phyloP scores from a whole-genome alignment of 2,329 filamentous ascomycete genomes.

The Penicillium polonicum region DNA sequence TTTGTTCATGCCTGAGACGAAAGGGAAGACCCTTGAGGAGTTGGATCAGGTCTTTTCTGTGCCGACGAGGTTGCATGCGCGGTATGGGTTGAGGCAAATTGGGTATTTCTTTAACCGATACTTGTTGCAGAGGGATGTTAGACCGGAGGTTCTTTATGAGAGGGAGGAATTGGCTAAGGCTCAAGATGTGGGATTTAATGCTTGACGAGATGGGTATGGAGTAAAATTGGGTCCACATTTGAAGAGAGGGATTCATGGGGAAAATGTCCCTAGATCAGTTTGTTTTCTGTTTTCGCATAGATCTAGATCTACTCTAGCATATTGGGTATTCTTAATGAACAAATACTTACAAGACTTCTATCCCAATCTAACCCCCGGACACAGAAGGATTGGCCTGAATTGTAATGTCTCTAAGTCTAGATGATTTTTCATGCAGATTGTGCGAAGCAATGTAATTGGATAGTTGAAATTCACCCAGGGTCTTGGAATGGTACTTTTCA shows the following conservation, averaged over 20 bases:
- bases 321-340: not conserved
- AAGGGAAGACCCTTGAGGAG: conserved; percentile 46
- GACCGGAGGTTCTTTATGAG: conserved; percentile 38
- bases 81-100: conserved; percentile 41
- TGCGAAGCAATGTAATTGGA: not conserved
- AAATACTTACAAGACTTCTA: no score
- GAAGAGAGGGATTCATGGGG: not conserved
- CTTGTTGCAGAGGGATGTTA: conserved; percentile 42
- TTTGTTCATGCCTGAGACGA: conserved; percentile 44
- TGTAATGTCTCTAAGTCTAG: not conserved
- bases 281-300: not conserved
- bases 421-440: not conserved
- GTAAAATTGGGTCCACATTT: not conserved
- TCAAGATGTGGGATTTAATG: conserved; percentile 29
- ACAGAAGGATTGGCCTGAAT: not conserved
- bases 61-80: conserved; percentile 46
- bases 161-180: conserved; percentile 25
- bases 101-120: conserved; percentile 39
- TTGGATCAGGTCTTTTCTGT: conserved; percentile 57
- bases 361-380: not conserved
- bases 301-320: not conserved
- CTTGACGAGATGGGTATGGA: conserved; percentile 4
- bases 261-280: no score
- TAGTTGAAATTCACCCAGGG: no score
- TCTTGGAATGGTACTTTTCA: no score